These are phyloP conservation scores for Galerina sulciceps DNA, from an alignment of 768 basidiomycete species.

Conservation along the genomic window DNA sequence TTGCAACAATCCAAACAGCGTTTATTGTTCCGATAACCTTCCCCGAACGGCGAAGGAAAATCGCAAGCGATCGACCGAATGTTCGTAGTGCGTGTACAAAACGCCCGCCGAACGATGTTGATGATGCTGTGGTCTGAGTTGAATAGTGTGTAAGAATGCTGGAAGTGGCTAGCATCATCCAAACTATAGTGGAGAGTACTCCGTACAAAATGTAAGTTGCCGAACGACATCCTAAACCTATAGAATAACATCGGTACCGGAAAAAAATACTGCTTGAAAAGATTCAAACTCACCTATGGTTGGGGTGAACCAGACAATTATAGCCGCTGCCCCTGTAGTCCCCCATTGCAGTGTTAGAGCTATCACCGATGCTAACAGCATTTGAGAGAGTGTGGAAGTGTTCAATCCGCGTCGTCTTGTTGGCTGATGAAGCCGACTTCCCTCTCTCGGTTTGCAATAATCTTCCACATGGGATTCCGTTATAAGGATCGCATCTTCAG, in stretches of 20 bases:
- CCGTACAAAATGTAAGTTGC: conserved; percentile 35
- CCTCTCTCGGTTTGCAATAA: background rate
- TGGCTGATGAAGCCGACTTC: background rate
- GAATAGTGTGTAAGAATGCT: conserved; percentile 32
- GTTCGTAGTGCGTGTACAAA: background rate
- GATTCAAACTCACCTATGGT: conserved; percentile 18
- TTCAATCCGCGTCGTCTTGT: background rate
- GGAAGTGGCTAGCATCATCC: conserved; percentile 34
- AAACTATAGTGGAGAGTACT: conserved; percentile 32
- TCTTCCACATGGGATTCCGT: background rate
- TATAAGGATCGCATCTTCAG: background rate
- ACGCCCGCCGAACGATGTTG: background rate
- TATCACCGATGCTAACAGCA: background rate
- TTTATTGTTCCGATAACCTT: conserved; percentile 35
- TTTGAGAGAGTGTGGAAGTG: background rate
- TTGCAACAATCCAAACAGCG: conserved; percentile 32
- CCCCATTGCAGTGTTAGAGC: conserved; percentile 25
- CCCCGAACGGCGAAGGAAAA: conserved; percentile 32
- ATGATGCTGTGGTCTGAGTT: background rate
- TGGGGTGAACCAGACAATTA: conserved; percentile 25
- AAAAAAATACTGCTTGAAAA: background rate
- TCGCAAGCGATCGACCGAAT: conserved; percentile 21
- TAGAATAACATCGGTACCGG: background rate
- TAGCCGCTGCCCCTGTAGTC: conserved; percentile 25
- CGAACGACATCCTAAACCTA: conserved; percentile 39